A percentile compares a stretch with the other conserved stretches of the same genome.
Evolutionary conservation across 331 rosid species (phyloP).

Genomic region (Cucumis variabilis): DNA sequence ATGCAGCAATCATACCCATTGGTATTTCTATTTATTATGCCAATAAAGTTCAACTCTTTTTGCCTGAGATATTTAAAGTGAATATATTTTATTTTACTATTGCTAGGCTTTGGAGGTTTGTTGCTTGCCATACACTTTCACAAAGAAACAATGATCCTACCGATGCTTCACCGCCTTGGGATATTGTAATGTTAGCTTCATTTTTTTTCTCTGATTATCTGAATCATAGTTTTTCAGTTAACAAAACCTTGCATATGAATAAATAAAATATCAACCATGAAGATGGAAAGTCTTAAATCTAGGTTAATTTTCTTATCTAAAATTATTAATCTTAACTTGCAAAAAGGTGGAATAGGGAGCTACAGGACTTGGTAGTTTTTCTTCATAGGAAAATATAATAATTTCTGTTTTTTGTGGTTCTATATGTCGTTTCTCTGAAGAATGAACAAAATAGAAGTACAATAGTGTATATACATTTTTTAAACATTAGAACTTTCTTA

Average conservation of each 20-base stretch:
- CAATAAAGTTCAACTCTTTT: background rate
- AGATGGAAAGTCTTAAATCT: no score
- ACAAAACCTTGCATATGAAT: constrained; percentile 8
- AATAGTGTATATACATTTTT: background rate
- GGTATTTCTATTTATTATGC: constrained; percentile 54
- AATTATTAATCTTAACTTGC: no score
- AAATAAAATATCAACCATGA: no score
- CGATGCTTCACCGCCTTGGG: constrained; percentile 99
- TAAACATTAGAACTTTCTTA: background rate
- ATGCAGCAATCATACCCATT: constrained; percentile 89
- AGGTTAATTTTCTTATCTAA: no score
- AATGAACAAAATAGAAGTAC: background rate
- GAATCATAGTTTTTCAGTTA: background rate
- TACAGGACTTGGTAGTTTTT: no score
- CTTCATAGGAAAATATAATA: constrained; percentile 11
- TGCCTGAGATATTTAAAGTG: background rate
- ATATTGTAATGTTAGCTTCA: constrained; percentile 60
- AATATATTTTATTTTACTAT: constrained; percentile 24
- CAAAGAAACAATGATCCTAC: constrained; percentile 88
- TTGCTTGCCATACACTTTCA: constrained; percentile 97
- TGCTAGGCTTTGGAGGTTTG: constrained; percentile 98
- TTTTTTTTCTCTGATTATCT: background rate
- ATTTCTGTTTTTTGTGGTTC: constrained; percentile 9
- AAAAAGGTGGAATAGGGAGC: no score
- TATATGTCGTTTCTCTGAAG: background rate